These are phyloP conservation scores for Mycena latifolia DNA, from an alignment of 768 basidiomycete genomes.

Conservation along the genomic window DNA sequence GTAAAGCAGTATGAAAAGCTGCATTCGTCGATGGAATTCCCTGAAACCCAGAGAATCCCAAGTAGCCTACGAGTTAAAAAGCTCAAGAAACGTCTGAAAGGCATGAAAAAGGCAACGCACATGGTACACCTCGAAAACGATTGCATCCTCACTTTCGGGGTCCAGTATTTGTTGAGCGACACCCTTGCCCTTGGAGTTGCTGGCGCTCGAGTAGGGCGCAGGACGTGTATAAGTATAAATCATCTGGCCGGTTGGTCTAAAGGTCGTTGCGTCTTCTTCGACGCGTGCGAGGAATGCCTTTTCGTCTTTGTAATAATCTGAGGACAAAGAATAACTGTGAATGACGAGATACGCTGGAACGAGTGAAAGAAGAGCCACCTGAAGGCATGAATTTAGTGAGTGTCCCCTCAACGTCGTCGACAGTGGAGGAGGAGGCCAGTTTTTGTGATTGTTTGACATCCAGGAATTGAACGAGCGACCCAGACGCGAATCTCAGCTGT, in stretches of 20 bases:
- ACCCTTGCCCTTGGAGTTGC: constrained; percentile 66
- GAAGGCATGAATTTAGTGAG: constrained; percentile 83
- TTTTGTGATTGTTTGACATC: constrained; percentile 75
- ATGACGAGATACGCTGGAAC: not conserved
- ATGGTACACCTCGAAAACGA: constrained; percentile 93
- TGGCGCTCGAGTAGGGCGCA: constrained; percentile 47
- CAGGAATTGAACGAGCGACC: constrained; percentile 85
- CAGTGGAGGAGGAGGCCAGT: constrained; percentile 72
- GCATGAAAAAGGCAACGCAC: constrained; percentile 58
- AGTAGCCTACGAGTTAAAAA: constrained; percentile 66
- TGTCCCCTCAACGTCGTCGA: constrained; percentile 89
- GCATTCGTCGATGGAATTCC: constrained; percentile 94
- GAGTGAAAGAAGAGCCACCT: constrained; percentile 51
- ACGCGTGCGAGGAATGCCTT: constrained; percentile 76
- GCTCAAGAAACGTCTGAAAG: not conserved
- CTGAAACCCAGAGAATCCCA: constrained; percentile 90
- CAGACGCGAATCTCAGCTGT: constrained; percentile 89
- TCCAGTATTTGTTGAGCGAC: constrained; percentile 53
- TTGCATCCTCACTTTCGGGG: constrained; percentile 66
- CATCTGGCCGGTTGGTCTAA: constrained; percentile 81
- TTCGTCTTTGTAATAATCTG: constrained; percentile 81
- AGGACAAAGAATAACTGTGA: not conserved
- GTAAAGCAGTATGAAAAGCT: constrained; percentile 93
- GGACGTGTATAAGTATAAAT: constrained; percentile 84
- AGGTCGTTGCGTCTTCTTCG: constrained; percentile 81